Evolutionary conservation across 371 early-diverging fungal species (phyloP).

Genomic region (Rhizopus delemar): DNA sequence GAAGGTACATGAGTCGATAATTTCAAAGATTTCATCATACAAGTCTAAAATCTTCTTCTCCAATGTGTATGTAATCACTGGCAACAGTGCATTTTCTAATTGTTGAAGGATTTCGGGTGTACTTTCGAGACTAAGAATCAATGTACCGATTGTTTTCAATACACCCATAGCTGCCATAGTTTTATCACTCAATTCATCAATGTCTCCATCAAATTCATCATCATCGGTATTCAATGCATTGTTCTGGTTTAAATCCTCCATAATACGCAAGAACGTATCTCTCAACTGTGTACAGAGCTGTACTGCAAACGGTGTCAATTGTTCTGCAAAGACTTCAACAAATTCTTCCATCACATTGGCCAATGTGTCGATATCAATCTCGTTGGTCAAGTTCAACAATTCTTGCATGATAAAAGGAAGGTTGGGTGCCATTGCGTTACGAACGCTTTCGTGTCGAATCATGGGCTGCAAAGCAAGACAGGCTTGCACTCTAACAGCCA

Average conservation of each 20-base stretch:
- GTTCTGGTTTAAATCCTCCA: conserved; percentile 58
- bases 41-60: conserved; percentile 74
- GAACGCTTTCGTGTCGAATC: conserved; percentile 72
- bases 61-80: conserved; percentile 72
- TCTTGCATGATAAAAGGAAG: conserved; percentile 83
- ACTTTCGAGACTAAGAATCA: conserved; percentile 73
- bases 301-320: conserved; percentile 87
- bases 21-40: conserved; percentile 85
- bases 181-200: conserved; percentile 76
- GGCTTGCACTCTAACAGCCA: conserved; percentile 85
- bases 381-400: conserved; percentile 80
- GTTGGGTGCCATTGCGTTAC: conserved; percentile 71
- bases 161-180: conserved; percentile 89
- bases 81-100: conserved; percentile 74
- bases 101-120: conserved; percentile 63
- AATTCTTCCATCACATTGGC: conserved; percentile 86
- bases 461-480: conserved; percentile 78
- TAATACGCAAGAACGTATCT: conserved; percentile 82
- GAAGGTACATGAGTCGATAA: conserved; percentile 84
- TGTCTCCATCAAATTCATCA: conserved; percentile 34
- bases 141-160: conserved; percentile 84
- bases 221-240: conserved; percentile 40
- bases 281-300: conserved; percentile 82
- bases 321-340: conserved; percentile 85
- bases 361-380: conserved; percentile 88